These are phyloP conservation scores for Alternaria postmessia DNA, from an alignment of 2,329 filamentous ascomycete genomes.

Conservation along the genomic window DNA sequence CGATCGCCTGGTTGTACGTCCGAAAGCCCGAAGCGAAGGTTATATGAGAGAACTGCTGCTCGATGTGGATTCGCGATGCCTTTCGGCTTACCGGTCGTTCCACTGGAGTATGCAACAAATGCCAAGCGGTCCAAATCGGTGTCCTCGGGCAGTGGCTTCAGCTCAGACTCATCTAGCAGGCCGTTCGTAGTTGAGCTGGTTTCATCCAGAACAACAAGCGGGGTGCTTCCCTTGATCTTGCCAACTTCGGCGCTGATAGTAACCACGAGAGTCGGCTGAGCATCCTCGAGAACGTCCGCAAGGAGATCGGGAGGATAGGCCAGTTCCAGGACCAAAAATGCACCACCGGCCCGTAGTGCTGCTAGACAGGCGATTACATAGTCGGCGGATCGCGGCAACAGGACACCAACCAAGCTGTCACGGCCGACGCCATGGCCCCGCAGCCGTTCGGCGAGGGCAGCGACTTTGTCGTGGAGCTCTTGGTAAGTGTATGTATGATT, in stretches of 20 bases:
- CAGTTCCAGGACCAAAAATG: constrained; percentile 80
- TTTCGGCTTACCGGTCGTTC: constrained; percentile 81
- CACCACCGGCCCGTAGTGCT: constrained; percentile 78
- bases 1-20: constrained; percentile 76
- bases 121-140: constrained; percentile 76
- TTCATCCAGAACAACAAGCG: constrained; percentile 72
- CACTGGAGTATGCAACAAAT: constrained; percentile 83
- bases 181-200: constrained; percentile 30
- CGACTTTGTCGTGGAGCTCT: constrained; percentile 73
- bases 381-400: constrained; percentile 77
- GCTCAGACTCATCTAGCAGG: constrained; percentile 54
- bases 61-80: constrained; percentile 82
- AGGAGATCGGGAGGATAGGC: constrained; percentile 79
- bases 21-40: constrained; percentile 73
- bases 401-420: constrained; percentile 77
- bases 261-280: constrained; percentile 73
- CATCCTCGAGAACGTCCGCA: constrained; percentile 79
- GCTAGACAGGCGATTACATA: constrained; percentile 83
- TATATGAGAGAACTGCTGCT: constrained; percentile 76
- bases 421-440: constrained; percentile 73
- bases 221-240: constrained; percentile 70
- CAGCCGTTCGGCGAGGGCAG: constrained; percentile 69
- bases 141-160: constrained; percentile 64
- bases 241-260: constrained; percentile 70
- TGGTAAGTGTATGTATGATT: constrained; percentile 72